These are phyloP conservation scores for Lotmaria passim DNA, from an alignment of 208 protist species.

Conservation along the genomic window DNA sequence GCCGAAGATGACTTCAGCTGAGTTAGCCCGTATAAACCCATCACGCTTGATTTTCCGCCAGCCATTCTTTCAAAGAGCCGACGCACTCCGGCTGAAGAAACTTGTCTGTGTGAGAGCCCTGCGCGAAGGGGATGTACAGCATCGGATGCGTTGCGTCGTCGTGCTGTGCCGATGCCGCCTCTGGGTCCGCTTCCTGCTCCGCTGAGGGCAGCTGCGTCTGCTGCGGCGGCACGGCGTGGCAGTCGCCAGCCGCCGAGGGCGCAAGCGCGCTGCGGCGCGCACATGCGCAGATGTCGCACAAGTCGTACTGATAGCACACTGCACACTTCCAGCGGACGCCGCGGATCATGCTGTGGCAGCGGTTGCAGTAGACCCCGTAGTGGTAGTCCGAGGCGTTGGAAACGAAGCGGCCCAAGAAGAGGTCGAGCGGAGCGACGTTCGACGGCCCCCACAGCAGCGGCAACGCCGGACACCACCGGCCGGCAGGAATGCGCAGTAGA, in stretches of 20 bases:
- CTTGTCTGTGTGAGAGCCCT: conserved; percentile 35
- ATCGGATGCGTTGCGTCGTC: conserved; percentile 55
- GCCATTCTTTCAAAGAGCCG: conserved; percentile 12
- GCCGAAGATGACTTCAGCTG: neutral
- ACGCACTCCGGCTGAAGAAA: conserved; percentile 32
- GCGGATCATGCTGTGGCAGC: conserved; percentile 56
- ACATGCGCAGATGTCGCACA: conserved; percentile 62
- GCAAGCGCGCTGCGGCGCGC: neutral
- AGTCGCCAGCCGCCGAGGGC: too few relatives aligned
- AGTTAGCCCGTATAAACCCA: neutral
- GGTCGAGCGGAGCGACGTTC: conserved; percentile 66
- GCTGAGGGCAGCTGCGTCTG: neutral
- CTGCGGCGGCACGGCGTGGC: neutral
- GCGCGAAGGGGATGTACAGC: conserved; percentile 48
- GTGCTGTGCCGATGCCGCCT: neutral
- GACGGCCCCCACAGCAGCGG: conserved; percentile 80
- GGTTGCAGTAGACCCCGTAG: conserved; percentile 77
- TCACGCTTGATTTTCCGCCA: neutral
- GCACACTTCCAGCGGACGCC: conserved; percentile 86
- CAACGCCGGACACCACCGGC: conserved; percentile 23
- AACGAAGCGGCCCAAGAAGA: conserved; percentile 49
- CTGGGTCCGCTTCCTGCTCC: conserved; percentile 9
- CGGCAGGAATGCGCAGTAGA: conserved; percentile 60
- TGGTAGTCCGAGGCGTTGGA: conserved; percentile 49
- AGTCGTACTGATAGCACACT: conserved; percentile 80